Evolutionary conservation across 129 eudicot genomes (phyloP).

Genomic region (Tanacetum coccineum): DNA sequence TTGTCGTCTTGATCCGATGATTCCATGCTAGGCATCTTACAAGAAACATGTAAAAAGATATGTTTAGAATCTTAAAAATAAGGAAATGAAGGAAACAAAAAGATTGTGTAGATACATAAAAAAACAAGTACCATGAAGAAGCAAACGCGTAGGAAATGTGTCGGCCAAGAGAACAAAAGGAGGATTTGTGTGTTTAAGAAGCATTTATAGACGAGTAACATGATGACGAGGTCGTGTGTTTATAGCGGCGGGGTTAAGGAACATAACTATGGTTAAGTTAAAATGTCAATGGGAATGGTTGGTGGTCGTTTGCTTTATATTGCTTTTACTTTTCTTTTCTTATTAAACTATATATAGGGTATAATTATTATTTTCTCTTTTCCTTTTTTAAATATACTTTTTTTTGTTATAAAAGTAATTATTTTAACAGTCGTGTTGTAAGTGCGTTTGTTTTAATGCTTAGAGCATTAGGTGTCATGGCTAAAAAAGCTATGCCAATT

Average conservation of each 20-base stretch:
- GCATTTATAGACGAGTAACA: background rate
- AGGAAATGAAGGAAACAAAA: background rate
- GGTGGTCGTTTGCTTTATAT: constrained; percentile 18
- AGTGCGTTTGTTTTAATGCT: too few species aligned
- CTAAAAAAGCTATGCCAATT: too few species aligned
- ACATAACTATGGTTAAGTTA: constrained; percentile 11
- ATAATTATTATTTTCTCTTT: background rate
- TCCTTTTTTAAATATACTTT: background rate
- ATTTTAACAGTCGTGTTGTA: too few species aligned
- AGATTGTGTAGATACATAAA: background rate
- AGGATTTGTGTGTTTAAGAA: background rate
- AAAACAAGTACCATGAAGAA: constrained; percentile 16
- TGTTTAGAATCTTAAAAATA: too few species aligned
- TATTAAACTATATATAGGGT: too few species aligned
- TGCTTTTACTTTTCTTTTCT: background rate
- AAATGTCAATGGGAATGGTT: constrained; percentile 7
- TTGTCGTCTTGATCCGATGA: constrained; percentile 25
- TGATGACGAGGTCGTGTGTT: too few species aligned
- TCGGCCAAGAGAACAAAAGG: constrained; percentile 9
- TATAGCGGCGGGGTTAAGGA: constrained; percentile 9
- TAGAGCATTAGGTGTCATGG: too few species aligned
- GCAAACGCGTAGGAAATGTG: constrained; percentile 19
- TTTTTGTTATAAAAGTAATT: background rate
- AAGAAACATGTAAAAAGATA: background rate
- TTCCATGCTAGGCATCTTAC: constrained; percentile 45